Evolutionary conservation across 2,329 filamentous ascomycete genomes (phyloP), one percentile per base, ranked within the genome.

Genomic region (Colletotrichum ledebouriae): DNA sequence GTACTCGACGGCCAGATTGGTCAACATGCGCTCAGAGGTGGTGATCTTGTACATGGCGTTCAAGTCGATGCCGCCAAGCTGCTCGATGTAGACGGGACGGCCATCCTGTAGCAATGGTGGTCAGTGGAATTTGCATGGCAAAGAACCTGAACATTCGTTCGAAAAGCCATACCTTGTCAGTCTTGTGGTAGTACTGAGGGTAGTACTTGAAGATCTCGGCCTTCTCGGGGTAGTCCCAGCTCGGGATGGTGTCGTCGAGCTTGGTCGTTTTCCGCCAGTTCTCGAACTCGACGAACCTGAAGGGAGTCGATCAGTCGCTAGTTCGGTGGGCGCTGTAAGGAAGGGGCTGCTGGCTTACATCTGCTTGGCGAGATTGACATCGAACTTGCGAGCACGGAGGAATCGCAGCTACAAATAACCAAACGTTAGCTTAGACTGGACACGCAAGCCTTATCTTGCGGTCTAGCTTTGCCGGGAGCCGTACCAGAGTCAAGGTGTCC

Each of bases 141-240:
- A 9, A 33, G 4, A 20, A 13, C 3, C 29, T 15, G 9, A 13
- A 41, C 6, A 29, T 53, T 42, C 9, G 4, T 17, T 57, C 13
- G 39, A 39, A 1, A 13, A 25, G 42, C 60, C 75, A 63, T 79
- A 91, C 89, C 83, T 94, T 94, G 82, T 96, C 93, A 12, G 90
- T 95, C 85, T 98, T 98, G 88, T 99, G 96, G 85, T 99, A 99
- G 86, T 96, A 99, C 83, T 99, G 96, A 55, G 94, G 94, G 83
- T 99, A 99, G 86, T 92, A 97, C 82, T 95, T 85, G 81, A 93
- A 93, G 67, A 99, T 88, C 78, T 95, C 80, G 63, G 87, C 76
- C 81, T 95, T 96, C 87, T 98, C 94, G 71, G 86, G 86, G 84
- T 97, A 98, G 69, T 96, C 90, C 85, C 97, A 97, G 74, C 84